Evolutionary conservation across 768 basidiomycete species (phyloP).

Genomic region (Trametes villosa): DNA sequence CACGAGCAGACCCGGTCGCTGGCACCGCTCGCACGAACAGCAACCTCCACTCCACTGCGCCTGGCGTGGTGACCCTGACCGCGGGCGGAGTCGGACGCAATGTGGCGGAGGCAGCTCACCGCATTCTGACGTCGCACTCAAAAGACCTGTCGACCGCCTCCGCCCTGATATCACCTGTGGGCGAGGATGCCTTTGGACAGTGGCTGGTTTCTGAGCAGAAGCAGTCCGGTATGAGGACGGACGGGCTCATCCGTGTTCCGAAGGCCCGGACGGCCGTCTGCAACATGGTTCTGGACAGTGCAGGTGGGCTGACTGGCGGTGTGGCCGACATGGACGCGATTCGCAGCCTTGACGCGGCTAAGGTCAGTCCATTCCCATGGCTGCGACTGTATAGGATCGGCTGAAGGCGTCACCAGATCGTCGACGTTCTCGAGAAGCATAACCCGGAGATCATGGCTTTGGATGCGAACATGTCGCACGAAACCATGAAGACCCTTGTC

Average conservation of each 20-base stretch:
- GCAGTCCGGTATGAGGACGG: conserved; percentile 75
- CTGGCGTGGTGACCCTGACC: conserved; percentile 72
- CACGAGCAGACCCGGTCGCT: conserved; percentile 45
- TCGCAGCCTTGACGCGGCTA: conserved; percentile 48
- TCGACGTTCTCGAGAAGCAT: conserved; percentile 51
- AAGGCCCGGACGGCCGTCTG: conserved; percentile 74
- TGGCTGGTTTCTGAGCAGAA: conserved; percentile 61
- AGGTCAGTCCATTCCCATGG: no score
- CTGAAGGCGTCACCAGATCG: conserved; percentile 44
- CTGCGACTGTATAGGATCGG: no score
- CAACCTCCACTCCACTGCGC: conserved; percentile 72
- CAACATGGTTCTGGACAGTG: conserved; percentile 77
- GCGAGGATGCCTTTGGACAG: conserved; percentile 75
- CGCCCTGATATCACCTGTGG: conserved; percentile 76
- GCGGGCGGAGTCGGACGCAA: conserved; percentile 96
- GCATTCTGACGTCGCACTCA: conserved; percentile 48
- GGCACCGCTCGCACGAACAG: conserved; percentile 35
- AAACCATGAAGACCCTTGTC: conserved; percentile 56
- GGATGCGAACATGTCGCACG: conserved; percentile 74
- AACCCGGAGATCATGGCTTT: conserved; percentile 65
- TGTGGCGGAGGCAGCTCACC: conserved; percentile 87
- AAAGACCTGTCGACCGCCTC: conserved; percentile 37
- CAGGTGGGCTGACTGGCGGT: conserved; percentile 78
- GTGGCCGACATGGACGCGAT: conserved; percentile 91
- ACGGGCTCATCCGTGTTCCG: conserved; percentile 63